phyloP scores from a whole-genome alignment of 805 yeast genomes.

The Saturnispora galanensis region DNA sequence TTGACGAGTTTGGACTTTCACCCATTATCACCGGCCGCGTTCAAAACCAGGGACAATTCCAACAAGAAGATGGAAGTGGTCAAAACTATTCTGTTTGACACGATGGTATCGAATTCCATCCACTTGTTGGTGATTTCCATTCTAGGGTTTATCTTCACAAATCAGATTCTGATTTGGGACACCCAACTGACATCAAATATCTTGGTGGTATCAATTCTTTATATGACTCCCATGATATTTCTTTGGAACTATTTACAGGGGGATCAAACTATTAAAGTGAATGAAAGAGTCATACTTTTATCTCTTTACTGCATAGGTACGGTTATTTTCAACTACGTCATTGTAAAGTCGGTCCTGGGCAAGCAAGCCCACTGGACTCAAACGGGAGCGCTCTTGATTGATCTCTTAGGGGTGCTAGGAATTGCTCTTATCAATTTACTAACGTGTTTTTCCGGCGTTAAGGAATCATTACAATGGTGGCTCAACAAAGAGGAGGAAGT shows the following conservation, averaged over 20 bases:
- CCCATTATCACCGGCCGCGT: background rate
- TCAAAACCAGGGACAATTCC: too few species aligned
- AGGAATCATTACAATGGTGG: background rate
- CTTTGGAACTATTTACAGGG: background rate
- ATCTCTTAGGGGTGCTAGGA: background rate
- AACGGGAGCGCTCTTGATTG: slow-evolving; percentile 4
- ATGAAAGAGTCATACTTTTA: too few species aligned
- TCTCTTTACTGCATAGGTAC: background rate
- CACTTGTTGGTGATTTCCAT: slow-evolving; percentile 1
- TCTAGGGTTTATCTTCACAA: background rate
- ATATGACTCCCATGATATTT: background rate
- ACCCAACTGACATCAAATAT: background rate
- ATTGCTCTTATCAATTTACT: slow-evolving; percentile 3
- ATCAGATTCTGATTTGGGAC: background rate
- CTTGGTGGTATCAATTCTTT: background rate
- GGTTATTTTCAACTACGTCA: background rate
- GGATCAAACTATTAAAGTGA: too few species aligned
- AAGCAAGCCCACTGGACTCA: background rate
- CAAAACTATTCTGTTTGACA: background rate
- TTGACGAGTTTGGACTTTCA: background rate
- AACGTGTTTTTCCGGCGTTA: slow-evolving; percentile 1
- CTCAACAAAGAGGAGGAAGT: background rate
- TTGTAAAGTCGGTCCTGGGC: background rate
- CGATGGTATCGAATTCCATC: slow-evolving; percentile 1
- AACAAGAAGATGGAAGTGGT: too few species aligned